Conservation (phyloP, 345 rosid species). For the Melastoma malabathricum region DNA sequence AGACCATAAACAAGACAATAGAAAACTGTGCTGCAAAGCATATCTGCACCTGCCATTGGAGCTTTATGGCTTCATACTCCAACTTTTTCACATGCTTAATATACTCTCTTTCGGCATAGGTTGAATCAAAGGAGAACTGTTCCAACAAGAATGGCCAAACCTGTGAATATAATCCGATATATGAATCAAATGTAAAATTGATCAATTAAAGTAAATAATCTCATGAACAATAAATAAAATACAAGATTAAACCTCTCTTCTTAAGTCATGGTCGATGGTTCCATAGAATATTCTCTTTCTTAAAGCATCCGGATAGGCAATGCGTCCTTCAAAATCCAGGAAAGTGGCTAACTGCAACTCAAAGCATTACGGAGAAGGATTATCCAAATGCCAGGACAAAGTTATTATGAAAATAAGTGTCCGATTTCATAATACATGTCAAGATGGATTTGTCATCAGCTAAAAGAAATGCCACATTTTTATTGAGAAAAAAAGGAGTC, state of each 20-base stretch:
- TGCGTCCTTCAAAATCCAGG: conserved; percentile 82
- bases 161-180: conserved; percentile 21
- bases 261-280: conserved; percentile 62
- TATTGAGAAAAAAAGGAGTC: conserved; percentile 2
- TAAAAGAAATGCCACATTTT: background rate
- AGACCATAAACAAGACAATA: background rate
- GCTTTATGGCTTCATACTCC: conserved; percentile 71
- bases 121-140: conserved; percentile 64
- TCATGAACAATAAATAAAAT: conserved; percentile 10
- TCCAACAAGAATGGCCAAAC: conserved; percentile 88
- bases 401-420: no score
- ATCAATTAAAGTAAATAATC: background rate
- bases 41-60: conserved; percentile 75
- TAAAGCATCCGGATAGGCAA: conserved; percentile 53
- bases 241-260: conserved; percentile 53
- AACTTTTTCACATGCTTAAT: conserved; percentile 36
- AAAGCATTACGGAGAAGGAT: conserved; percentile 6
- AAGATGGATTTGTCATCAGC: background rate
- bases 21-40: background rate
- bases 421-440: no score
- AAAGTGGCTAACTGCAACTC: conserved; percentile 60
- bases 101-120: conserved; percentile 78
- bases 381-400: background rate
- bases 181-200: background rate
- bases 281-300: conserved; percentile 86